A percentile compares a stretch with the other conserved stretches of the same genome.
phyloP scores from a whole-genome alignment of 2,329 filamentous ascomycete genomes.

The Fusarium xyrophilum region DNA sequence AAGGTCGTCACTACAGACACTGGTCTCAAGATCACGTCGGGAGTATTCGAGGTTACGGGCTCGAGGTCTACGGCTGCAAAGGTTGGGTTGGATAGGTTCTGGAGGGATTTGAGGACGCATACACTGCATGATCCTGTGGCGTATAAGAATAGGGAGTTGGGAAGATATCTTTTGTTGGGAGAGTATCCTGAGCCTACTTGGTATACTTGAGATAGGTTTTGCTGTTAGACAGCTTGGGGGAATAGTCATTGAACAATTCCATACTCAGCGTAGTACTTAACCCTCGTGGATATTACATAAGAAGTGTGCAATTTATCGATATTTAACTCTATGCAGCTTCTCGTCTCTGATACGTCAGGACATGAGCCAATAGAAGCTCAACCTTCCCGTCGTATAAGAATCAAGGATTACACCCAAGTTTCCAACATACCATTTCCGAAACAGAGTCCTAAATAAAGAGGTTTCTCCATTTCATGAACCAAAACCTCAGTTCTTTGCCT shows the following conservation, averaged over 20 bases:
- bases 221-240: fast-evolving
- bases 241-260: fast-evolving
- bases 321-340: fast-evolving
- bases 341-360: fast-evolving
- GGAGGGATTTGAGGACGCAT: constrained; percentile 71
- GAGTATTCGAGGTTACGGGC: constrained; percentile 58
- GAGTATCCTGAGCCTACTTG: constrained; percentile 57
- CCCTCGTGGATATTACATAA: fast-evolving
- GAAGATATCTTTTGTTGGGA: constrained; percentile 61
- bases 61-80: constrained; percentile 63
- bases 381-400: fast-evolving
- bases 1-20: constrained; percentile 56
- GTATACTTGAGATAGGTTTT: not conserved
- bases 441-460: fast-evolving
- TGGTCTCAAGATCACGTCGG: constrained; percentile 59
- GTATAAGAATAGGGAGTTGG: constrained; percentile 70
- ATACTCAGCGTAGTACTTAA: not conserved
- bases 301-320: no score
- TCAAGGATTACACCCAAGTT: no score
- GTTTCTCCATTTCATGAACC: fast-evolving
- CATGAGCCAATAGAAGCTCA: fast-evolving
- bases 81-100: constrained; percentile 69
- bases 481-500: not conserved
- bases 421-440: fast-evolving
- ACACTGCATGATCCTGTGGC: constrained; percentile 71